Conservation (phyloP, 73 alveolate genomes). For the Paramecium octaurelia region DNA sequence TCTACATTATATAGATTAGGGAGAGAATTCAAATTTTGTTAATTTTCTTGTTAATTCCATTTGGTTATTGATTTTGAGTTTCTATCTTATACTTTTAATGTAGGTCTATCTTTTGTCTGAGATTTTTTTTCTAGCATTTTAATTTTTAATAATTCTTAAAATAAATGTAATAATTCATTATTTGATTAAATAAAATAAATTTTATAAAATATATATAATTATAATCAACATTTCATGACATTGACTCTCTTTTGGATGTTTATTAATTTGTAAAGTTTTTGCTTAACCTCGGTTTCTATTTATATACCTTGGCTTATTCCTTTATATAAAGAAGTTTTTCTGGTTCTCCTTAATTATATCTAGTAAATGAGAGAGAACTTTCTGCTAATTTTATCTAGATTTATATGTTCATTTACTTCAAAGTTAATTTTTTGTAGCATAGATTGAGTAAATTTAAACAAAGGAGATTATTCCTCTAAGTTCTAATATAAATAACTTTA, state of each 20-base stretch:
- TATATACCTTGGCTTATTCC: background rate
- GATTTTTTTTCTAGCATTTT: background rate
- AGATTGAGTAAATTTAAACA: background rate
- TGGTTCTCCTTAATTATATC: background rate
- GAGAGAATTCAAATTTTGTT: background rate
- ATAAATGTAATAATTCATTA: background rate
- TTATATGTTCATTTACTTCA: background rate
- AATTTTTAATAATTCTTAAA: background rate
- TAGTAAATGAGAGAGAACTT: background rate
- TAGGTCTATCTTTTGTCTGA: background rate
- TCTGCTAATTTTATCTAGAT: background rate
- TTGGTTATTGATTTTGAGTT: background rate
- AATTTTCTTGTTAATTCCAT: background rate
- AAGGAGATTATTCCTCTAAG: background rate
- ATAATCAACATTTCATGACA: background rate
- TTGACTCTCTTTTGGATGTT: background rate
- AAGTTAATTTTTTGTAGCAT: background rate
- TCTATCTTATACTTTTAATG: background rate
- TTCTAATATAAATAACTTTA: background rate
- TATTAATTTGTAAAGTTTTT: background rate
- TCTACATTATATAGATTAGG: background rate
- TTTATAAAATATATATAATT: background rate
- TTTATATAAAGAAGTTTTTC: background rate
- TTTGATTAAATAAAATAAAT: background rate
- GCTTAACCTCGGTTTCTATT: background rate